Base-by-base conservation (phyloP, 2,329 filamentous ascomycete species). In the Aureobasidium sp. region DNA sequence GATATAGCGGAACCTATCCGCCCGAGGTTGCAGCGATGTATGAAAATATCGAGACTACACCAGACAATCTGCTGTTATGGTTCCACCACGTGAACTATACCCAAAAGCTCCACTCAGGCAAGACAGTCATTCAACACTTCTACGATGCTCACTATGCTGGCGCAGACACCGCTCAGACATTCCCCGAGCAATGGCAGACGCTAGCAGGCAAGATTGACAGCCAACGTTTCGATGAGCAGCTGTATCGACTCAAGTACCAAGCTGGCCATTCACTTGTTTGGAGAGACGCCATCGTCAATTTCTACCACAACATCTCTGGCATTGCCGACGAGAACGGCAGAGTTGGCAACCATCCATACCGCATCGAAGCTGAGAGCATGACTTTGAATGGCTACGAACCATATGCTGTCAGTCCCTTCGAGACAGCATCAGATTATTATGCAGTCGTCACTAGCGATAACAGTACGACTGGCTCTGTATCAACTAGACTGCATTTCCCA, bases 11-110 rank as follows among this genome's bases (percentile, higher is more conserved):
- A 0, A 85, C 89, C 67, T 90, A 90, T 68, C 85, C 86, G 0
- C 66, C 78, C 0, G 82, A 87, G 63, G 71, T 90, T 0, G 82
- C 83, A 0, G 70, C 75, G 2, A 71, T 76, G 67, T 90, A 81
- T 69, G 87, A 90, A 66, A 73, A 80, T 47, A 75, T 84, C 20
- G 79, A 81, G 15, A 86, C 82, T 0, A 89, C 87, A 0, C 86
- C 87, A 0, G 87, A 89, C 64, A 77, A 89, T 26, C 75, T 90
- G 1, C 72, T 90, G 2, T 76, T 90, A 2, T 90, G 87, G 87
- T 90, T 90, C 74, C 87, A 90, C 70, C 87, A 90, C 68, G 85
- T 90, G 0, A 80, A 81, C 3, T 90, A 88, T 70, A 87, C 84
- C 0, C 82, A 87, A 42, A 72, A 70, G 7, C 78, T 90, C 1